Percentiles rank a stretch among this genome's conserved stretches.
phyloP scores from a whole-genome alignment of 2,329 filamentous ascomycete species.

The Pseudopithomyces chartarum region DNA sequence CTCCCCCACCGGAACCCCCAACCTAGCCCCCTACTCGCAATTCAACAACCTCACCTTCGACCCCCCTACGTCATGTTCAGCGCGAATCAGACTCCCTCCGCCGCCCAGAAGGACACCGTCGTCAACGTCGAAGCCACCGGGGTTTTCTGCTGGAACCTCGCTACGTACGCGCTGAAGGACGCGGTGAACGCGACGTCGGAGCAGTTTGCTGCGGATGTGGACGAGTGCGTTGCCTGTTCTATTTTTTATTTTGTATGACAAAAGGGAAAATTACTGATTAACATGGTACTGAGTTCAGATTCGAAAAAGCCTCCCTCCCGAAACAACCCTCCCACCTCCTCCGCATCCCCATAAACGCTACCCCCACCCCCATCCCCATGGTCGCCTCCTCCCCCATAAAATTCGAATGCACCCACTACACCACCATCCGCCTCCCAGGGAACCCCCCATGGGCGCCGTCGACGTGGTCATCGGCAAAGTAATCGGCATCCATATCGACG shows the following conservation, averaged over 20 bases:
- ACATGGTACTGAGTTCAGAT: too few relatives aligned
- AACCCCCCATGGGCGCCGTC: slow-evolving; percentile 63
- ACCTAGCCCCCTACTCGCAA: slow-evolving; percentile 65
- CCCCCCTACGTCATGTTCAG: slow-evolving; percentile 68
- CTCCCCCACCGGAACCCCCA: slow-evolving; percentile 53
- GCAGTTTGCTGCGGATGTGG: slow-evolving; percentile 54
- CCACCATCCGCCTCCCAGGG: slow-evolving; percentile 60
- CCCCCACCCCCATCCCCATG: slow-evolving; percentile 51
- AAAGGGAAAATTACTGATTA: too few relatives aligned
- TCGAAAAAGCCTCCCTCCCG: slow-evolving; percentile 54
- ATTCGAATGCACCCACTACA: slow-evolving; percentile 63
- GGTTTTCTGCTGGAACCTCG: slow-evolving; percentile 64
- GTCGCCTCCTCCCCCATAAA: slow-evolving; percentile 60
- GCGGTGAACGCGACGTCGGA: slow-evolving; percentile 62
- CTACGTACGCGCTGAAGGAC: slow-evolving; percentile 61
- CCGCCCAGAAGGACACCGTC: slow-evolving; percentile 61
- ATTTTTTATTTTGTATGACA: too few relatives aligned
- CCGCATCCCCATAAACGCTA: slow-evolving; percentile 25
- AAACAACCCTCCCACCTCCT: slow-evolving; percentile 52
- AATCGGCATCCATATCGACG: slow-evolving; percentile 62
- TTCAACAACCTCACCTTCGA: slow-evolving; percentile 69
- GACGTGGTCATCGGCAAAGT: slow-evolving; percentile 64
- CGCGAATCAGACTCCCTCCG: slow-evolving; percentile 58
- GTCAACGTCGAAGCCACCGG: slow-evolving; percentile 62
- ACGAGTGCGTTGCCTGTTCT: too few relatives aligned